Evolutionary conservation across 176 grass and related monocot genomes (phyloP).

Genomic region (Chloris gayana): DNA sequence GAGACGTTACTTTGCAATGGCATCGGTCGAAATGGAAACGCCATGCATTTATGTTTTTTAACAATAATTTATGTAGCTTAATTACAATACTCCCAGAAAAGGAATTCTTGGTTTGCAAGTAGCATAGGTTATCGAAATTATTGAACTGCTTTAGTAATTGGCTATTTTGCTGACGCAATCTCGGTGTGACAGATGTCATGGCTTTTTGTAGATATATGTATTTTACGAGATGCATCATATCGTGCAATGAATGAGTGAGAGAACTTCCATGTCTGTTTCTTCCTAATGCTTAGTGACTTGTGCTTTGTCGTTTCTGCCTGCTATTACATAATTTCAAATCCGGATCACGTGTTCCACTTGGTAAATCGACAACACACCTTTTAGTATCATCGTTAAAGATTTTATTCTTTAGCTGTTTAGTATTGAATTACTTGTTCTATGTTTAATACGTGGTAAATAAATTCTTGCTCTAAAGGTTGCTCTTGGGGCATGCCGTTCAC

Average conservation of each 20-base stretch:
- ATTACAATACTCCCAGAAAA: neutral
- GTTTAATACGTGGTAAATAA: neutral
- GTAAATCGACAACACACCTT: neutral
- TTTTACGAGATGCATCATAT: neutral
- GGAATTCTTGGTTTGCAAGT: neutral
- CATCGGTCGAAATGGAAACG: neutral
- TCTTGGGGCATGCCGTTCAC: neutral
- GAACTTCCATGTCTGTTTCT: neutral
- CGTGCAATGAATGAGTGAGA: neutral
- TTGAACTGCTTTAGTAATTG: neutral
- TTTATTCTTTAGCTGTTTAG: too few relatives aligned
- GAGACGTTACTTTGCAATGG: neutral
- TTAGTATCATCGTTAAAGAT: too few relatives aligned
- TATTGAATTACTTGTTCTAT: neutral
- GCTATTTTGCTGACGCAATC: neutral
- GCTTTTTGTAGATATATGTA: neutral
- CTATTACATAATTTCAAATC: neutral
- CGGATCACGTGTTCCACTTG: neutral
- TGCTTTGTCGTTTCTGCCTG: neutral
- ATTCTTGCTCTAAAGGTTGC: neutral
- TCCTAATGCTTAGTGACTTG: neutral
- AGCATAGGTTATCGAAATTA: neutral
- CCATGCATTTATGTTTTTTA: neutral
- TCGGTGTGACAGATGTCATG: too few relatives aligned
- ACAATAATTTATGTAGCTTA: neutral